Percentiles rank a stretch among this genome's conserved stretches.
These are phyloP conservation scores for Podospora sp. DNA, from an alignment of 495 filamentous ascomycete species.

Conservation along the genomic window DNA sequence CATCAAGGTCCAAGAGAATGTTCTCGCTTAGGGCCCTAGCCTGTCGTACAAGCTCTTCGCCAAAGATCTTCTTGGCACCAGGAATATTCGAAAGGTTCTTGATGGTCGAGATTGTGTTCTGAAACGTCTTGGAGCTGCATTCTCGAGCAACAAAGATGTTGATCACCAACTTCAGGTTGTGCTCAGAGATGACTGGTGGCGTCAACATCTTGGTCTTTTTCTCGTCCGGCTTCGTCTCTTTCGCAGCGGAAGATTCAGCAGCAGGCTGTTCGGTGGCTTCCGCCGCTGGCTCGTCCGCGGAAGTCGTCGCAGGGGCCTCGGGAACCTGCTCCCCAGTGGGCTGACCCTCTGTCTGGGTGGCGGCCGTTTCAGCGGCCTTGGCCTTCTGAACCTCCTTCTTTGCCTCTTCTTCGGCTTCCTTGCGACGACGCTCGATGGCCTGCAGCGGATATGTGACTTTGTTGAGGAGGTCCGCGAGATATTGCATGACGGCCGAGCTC, in stretches of 20 bases:
- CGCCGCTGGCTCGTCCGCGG: constrained; percentile 30
- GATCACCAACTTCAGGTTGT: constrained; percentile 88
- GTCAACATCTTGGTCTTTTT: constrained; percentile 75
- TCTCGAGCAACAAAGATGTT: constrained; percentile 95
- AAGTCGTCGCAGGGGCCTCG: constrained; percentile 18
- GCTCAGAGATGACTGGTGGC: constrained; percentile 84
- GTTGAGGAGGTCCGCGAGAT: constrained; percentile 81
- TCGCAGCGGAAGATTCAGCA: constrained; percentile 47
- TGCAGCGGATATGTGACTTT: constrained; percentile 87
- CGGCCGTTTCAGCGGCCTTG: constrained; percentile 28
- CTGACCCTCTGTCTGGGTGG: constrained; percentile 26
- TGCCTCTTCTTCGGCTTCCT: constrained; percentile 62
- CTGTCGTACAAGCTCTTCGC: constrained; percentile 83
- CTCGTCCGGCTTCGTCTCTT: constrained; percentile 58
- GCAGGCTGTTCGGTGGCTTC: constrained; percentile 34
- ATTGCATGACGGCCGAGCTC: constrained; percentile 92
- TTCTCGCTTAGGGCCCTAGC: constrained; percentile 80
- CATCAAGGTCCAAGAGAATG: constrained; percentile 81
- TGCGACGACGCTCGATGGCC: constrained; percentile 80
- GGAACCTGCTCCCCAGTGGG: constrained; percentile 30
- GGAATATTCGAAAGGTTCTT: constrained; percentile 95
- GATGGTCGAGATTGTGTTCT: constrained; percentile 94
- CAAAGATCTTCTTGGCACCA: constrained; percentile 86
- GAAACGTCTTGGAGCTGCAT: constrained; percentile 95
- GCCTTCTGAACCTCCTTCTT: constrained; percentile 52